Evolutionary conservation across 2,329 filamentous ascomycete species (phyloP).

Genomic region (Alternaria triticimaculans): DNA sequence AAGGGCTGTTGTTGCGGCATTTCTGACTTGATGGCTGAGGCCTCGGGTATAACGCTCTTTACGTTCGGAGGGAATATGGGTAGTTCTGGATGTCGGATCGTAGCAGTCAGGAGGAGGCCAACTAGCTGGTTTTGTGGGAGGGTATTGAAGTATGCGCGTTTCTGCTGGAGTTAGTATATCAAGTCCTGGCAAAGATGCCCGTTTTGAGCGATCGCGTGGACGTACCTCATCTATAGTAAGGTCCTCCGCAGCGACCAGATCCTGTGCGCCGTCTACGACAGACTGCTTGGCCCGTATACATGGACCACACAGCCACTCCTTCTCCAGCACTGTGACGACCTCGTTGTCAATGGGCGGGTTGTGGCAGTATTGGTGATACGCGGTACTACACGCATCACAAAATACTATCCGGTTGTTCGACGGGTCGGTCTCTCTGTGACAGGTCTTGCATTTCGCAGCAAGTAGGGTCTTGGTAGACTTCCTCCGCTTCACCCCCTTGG

Average conservation of each 20-base stretch:
- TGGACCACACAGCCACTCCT: constrained; percentile 73
- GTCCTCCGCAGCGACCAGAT: constrained; percentile 49
- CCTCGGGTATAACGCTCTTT: constrained; percentile 28
- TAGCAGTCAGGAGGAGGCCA: constrained; percentile 68
- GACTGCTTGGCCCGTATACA: constrained; percentile 56
- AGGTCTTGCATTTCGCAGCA: constrained; percentile 71
- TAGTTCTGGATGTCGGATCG: constrained; percentile 67
- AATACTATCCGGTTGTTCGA: constrained; percentile 82
- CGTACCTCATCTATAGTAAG: constrained; percentile 53
- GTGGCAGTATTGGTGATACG: constrained; percentile 85
- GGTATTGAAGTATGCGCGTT: constrained; percentile 67
- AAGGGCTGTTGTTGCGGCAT: constrained; percentile 3
- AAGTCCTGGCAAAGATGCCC: not conserved
- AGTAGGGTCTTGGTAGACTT: constrained; percentile 61
- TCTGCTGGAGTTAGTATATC: constrained; percentile 51
- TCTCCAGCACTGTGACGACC: constrained; percentile 69
- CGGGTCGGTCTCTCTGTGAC: constrained; percentile 74
- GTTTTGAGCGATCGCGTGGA: not conserved
- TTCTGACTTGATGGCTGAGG: constrained; percentile 17
- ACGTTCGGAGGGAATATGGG: constrained; percentile 65
- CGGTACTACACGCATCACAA: constrained; percentile 79
- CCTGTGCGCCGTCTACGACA: constrained; percentile 42
- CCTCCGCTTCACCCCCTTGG: constrained; percentile 61
- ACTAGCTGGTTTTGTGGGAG: constrained; percentile 69
- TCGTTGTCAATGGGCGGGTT: constrained; percentile 75